Evolutionary conservation across 495 filamentous ascomycete species (phyloP), one percentile per base, ranked within the genome.

Genomic region (Tuber indicum): DNA sequence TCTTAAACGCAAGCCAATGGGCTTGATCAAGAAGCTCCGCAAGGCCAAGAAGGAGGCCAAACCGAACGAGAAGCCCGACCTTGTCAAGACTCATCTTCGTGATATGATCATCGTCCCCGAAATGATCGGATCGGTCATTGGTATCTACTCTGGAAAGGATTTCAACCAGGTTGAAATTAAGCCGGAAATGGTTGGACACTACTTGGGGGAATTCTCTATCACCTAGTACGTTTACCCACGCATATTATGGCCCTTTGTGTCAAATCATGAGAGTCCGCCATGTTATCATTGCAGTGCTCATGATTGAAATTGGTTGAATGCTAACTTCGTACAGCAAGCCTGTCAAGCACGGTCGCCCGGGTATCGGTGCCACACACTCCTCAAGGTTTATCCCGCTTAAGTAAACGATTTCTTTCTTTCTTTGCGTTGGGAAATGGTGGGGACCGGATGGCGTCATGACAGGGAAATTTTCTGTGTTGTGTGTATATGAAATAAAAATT

Each of bases 81-180:
- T 96, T 84, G 95, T 98, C 89, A 97, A 97, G 91, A 99, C 96
- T 71, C 96, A 99, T 87, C 90, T 99, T 81, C 94, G 96, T 86
- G 91, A 99, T 88, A 99, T 99, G 96, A 98, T 99, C 85, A 90
- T 99, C 84, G 96, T 99, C 83, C 96, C 92, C 81, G 96, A 99
- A 91, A 97, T 99, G 95, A 99, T 99, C 86, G 96, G 96, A 79
- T 91, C 88, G 86, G 96, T 99, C 83, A 91, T 99, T 84, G 96
- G 95, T 86, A 96, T 99, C 89, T 99, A 99, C 91, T 96, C 93
- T 78, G 96, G 96, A 86, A 99, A 99, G 91, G 96, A 98, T 88
- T 99, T 98, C 91, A 99, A 99, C 90, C 94, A 97, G 90, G 94
- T 99, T 82, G 96, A 99, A 87, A 96, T 99, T 88, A 97, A 97